Evolutionary conservation across 176 grass and related monocot species (phyloP).

Genomic region (Carex littledalei): DNA sequence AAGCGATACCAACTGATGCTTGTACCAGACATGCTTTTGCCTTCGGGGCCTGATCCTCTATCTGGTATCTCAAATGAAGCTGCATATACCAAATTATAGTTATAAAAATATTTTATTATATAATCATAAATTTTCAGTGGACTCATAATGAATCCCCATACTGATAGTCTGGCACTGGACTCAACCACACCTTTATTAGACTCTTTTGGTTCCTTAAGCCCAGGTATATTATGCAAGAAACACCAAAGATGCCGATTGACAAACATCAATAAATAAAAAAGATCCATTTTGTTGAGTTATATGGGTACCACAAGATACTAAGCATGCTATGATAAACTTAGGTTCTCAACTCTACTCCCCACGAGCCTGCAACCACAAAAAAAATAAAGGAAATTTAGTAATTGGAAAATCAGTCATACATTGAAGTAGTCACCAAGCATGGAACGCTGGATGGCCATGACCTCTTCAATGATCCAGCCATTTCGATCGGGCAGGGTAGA

Average conservation of each 20-base stretch:
- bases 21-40: slow-evolving; percentile 49
- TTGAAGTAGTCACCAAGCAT: slow-evolving; percentile 65
- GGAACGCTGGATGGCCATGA: slow-evolving; percentile 58
- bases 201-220: neutral
- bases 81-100: slow-evolving; percentile 26
- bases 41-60: slow-evolving; percentile 45
- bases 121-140: slow-evolving; percentile 1
- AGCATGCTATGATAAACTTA: neutral
- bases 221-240: neutral
- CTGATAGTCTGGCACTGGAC: neutral
- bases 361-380: neutral
- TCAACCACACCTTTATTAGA: neutral
- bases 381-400: neutral
- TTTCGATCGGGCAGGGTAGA: slow-evolving; percentile 56
- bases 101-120: neutral
- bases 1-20: slow-evolving; percentile 54
- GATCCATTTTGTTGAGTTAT: neutral
- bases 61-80: slow-evolving; percentile 73
- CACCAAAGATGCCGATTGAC: neutral
- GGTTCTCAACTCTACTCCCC: neutral
- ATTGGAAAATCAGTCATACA: slow-evolving; percentile 34
- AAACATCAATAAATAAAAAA: slow-evolving; percentile 13
- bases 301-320: neutral
- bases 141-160: neutral
- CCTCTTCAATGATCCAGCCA: slow-evolving; percentile 88